phyloP scores from a whole-genome alignment of 768 basidiomycete genomes.

The Russula virescens region DNA sequence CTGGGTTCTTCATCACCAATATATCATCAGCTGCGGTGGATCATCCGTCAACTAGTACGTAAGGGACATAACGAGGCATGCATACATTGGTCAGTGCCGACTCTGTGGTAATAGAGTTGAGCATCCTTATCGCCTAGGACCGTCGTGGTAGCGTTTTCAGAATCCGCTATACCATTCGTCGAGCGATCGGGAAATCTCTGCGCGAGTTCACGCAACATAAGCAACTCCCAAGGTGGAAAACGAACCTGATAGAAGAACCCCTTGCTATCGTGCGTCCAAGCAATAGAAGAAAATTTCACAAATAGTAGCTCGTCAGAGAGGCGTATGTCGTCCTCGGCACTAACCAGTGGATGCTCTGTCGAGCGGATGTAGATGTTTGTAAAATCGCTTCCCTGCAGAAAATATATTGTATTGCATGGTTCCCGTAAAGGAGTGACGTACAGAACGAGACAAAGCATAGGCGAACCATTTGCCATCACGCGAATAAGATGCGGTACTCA shows the following conservation, averaged over 20 bases:
- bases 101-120: constrained; percentile 68
- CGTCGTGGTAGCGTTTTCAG: constrained; percentile 52
- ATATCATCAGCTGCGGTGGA: constrained; percentile 53
- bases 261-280: constrained; percentile 72
- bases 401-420: not conserved
- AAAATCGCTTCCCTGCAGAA: constrained; percentile 63
- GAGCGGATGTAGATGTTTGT: constrained; percentile 62
- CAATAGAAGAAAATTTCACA: constrained; percentile 69
- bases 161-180: constrained; percentile 40
- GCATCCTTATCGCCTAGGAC: constrained; percentile 61
- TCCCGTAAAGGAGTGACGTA: constrained; percentile 31
- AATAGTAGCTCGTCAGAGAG: constrained; percentile 64
- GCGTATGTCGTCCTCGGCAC: constrained; percentile 42
- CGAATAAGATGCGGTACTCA: constrained; percentile 57
- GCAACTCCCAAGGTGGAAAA: constrained; percentile 4
- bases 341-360: constrained; percentile 51
- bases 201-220: not conserved
- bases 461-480: constrained; percentile 63
- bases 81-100: constrained; percentile 67
- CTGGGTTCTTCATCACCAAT: constrained; percentile 56
- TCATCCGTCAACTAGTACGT: not conserved
- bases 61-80: constrained; percentile 26
- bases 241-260: constrained; percentile 79
- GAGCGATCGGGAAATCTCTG: constrained; percentile 53
- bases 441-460: constrained; percentile 70